These are phyloP conservation scores for Talaromyces proteolyticus DNA, from an alignment of 495 filamentous ascomycete species.

Conservation along the genomic window DNA sequence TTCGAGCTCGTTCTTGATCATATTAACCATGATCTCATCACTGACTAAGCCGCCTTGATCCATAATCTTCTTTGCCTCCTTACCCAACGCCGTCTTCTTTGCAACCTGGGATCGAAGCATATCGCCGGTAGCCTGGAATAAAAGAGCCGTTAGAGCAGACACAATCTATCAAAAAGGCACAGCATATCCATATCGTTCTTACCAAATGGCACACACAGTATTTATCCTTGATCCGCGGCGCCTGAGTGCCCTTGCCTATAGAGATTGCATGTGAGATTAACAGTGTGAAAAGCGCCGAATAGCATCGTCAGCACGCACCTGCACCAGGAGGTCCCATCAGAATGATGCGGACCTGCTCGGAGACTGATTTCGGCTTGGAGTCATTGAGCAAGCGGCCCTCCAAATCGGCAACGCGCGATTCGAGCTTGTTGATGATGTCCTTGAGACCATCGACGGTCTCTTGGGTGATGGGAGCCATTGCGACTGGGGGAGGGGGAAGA, in stretches of 20 bases:
- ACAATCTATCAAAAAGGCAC: too few species aligned
- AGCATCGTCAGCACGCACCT: conserved; percentile 48
- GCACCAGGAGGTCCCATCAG: conserved; percentile 97
- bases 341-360: conserved; percentile 80
- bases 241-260: conserved; percentile 97
- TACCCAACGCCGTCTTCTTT: conserved; percentile 91
- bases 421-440: conserved; percentile 74
- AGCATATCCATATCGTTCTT: too few species aligned
- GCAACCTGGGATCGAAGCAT: conserved; percentile 99
- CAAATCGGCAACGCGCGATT: conserved; percentile 73
- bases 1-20: conserved; percentile 96
- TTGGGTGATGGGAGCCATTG: conserved; percentile 83
- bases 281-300: conserved; percentile 6
- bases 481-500: conserved; percentile 17
- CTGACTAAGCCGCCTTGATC: conserved; percentile 95
- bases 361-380: conserved; percentile 38
- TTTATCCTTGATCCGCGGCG: conserved; percentile 95
- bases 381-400: conserved; percentile 55
- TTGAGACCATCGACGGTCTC: conserved; percentile 68
- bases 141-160: conserved; percentile 3
- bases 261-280: conserved; percentile 10
- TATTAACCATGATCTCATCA: conserved; percentile 98
- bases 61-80: conserved; percentile 99
- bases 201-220: conserved; percentile 96
- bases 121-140: conserved; percentile 84